Evolutionary conservation across 2,329 filamentous ascomycete species (phyloP), one percentile per base, ranked within the genome.

Genomic region (Penicillium italicum): DNA sequence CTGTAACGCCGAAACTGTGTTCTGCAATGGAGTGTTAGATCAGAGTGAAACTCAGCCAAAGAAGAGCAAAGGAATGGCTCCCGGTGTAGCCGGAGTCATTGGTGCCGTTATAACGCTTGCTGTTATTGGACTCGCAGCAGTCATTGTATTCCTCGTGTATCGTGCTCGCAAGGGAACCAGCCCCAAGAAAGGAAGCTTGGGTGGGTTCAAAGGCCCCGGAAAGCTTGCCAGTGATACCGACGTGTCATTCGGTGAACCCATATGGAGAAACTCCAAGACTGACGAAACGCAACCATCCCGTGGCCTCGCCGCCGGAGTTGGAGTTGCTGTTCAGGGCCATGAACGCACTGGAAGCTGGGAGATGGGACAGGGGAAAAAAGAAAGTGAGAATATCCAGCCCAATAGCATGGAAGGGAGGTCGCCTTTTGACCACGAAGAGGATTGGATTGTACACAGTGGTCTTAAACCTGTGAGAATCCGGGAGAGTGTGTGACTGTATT

Each of bases 301-400:
- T 36, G 64, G 59, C 26, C 47, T 61, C 14, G 50, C 51, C 6
- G 48, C 55, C 11, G 58, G 54, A 18, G 60, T 60, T 18, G 58
- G 53, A 20, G 60, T 60, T 36, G 49, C 60, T 30, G 66, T 71
- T 20, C 72, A 71, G 16, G 75, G 76, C 1, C 78, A 84, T 65
- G 82, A 84, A 69, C 71, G 82, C 41, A 72, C 79, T 18, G 82
- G 80, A 0, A 84, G 82, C 57, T 85, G 82, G 82, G 82, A 85
- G 65, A 67, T 85, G 69, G 74, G 75, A 50, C 62, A 72, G 42
- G 63, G 68, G 18, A 67, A 66, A 66, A 71, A 59, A 62, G 56
- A 47, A 53, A 61, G 26, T 41, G 62, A 53, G 37, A 58, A 36
- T 60, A 60, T 43, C 47, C 51, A 45, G 4, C 30, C 48, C n/a